Percentiles rank a stretch among this genome's conserved stretches.
These are phyloP conservation scores for Grifola frondosa DNA, from an alignment of 1,284 basidiomycete genomes.

Conservation along the genomic window DNA sequence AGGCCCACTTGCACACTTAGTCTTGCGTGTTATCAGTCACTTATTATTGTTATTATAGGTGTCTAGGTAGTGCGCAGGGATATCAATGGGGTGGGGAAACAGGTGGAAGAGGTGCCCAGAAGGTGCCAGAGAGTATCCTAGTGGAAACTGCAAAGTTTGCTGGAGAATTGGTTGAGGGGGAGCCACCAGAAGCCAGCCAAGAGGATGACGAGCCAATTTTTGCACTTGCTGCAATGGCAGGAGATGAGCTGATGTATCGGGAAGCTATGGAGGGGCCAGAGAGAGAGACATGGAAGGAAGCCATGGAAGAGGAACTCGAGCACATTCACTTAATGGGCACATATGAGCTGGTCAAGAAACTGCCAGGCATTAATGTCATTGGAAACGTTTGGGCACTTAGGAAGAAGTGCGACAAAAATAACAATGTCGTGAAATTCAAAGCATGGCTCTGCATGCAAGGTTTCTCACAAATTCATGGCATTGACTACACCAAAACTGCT, in stretches of 20 bases:
- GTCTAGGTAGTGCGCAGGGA: too few species aligned
- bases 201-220: too few species aligned
- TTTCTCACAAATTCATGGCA: slow-evolving; percentile 36
- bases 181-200: too few species aligned
- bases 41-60: too few species aligned
- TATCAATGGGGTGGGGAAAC: too few species aligned
- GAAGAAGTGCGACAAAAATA: slow-evolving; percentile 30
- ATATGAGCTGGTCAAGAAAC: slow-evolving; percentile 27
- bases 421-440: slow-evolving; percentile 32
- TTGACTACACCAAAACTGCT: slow-evolving; percentile 37
- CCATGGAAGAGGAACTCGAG: slow-evolving; percentile 10
- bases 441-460: slow-evolving; percentile 39
- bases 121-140: too few species aligned
- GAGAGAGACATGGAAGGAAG: slow-evolving; percentile 11
- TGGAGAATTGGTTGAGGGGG: too few species aligned
- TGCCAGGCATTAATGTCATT: slow-evolving; percentile 11
- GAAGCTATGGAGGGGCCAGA: slow-evolving; percentile 16
- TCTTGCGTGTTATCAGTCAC: too few species aligned
- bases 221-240: slow-evolving; percentile 8
- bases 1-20: too few species aligned
- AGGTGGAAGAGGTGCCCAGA: too few species aligned
- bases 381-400: slow-evolving; percentile 5
- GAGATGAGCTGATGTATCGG: slow-evolving; percentile 13
- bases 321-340: slow-evolving; percentile 22
- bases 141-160: too few species aligned